Base-by-base conservation (phyloP, 2,329 filamentous ascomycete genomes). In the Fusarium hostae region DNA sequence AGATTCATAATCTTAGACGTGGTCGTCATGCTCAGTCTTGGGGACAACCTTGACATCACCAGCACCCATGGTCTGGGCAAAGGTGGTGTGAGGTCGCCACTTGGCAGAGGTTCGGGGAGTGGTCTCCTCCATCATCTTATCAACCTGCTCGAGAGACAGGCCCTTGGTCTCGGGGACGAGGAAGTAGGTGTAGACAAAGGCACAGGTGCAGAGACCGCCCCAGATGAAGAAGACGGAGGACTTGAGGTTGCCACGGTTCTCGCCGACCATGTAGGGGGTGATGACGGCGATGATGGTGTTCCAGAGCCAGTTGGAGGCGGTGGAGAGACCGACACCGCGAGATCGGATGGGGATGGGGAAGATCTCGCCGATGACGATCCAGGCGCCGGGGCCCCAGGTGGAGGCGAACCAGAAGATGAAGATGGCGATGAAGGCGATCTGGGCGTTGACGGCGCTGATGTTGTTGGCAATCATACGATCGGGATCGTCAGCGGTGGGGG, bases 331-430 rank as follows among this genome's bases (percentile, higher is more conserved):
- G 66, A 97, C 94, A 84, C 94, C 94, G 74, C 93, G 92, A 43
- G 94, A 92, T 78, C 94, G 92, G 82, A 97, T 95, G 68, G 93
- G 93, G 59, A 97, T 89, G 63, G 94, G 94, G 89, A 92, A 97
- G 82, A 96, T 92, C 85, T 97, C 94, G 79, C 94, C 94, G 77
- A 96, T 95, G 75, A 97, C 88, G 59, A 92, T 89, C 92, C 92
- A 94, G 58, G 92, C 88, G 54, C 90, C 91, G 10, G 94, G 93
- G 58, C 94, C 94, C 94, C 94, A 97, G 71, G 94, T 97, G 64
- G 88, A 90, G 66, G 94, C 94, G 81, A 97, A 97, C 87, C 92
- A 95, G 88, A 94, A 94, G 86, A 97, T 95, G 87, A 94, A 96
- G 85, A 97, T 91, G 84, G 91, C 92, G 79, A 96, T 96, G 85